A percentile compares a stretch with the other conserved stretches of the same genome.
These are phyloP conservation scores for Pleurotus pulmonarius DNA, from an alignment of 768 basidiomycete species.

Conservation along the genomic window DNA sequence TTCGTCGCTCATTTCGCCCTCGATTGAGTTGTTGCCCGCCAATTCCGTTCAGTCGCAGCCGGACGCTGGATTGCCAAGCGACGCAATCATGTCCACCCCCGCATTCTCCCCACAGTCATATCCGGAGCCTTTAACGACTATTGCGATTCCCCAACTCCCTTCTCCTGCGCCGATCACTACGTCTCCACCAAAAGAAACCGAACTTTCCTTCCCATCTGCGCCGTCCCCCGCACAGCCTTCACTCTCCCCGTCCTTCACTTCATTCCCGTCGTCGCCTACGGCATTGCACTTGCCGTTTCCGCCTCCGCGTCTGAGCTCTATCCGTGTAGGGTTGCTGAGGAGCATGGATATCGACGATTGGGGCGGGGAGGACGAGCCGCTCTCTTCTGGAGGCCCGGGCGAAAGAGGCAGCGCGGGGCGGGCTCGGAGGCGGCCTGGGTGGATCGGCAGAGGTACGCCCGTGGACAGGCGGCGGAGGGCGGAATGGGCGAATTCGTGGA, in stretches of 20 bases:
- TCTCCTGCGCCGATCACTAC: too few relatives aligned
- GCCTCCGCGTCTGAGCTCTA: neutral
- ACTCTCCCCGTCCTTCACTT: neutral
- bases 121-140: too few relatives aligned
- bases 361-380: neutral
- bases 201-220: neutral
- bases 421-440: neutral
- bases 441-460: conserved; percentile 4
- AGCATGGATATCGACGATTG: conserved; percentile 7
- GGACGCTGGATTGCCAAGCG: too few relatives aligned
- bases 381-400: neutral
- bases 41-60: neutral
- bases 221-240: conserved; percentile 1
- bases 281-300: conserved; percentile 2
- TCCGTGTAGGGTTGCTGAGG: neutral
- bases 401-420: neutral
- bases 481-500: conserved; percentile 2
- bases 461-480: neutral
- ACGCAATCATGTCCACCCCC: too few relatives aligned
- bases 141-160: too few relatives aligned
- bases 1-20: neutral
- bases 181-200: neutral
- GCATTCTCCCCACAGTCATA: too few relatives aligned
- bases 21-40: neutral
- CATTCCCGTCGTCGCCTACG: conserved; percentile 4